Percentiles rank a stretch among this genome's conserved stretches.
Conservation (phyloP, 495 filamentous ascomycete species). For the Xylaria castorea region DNA sequence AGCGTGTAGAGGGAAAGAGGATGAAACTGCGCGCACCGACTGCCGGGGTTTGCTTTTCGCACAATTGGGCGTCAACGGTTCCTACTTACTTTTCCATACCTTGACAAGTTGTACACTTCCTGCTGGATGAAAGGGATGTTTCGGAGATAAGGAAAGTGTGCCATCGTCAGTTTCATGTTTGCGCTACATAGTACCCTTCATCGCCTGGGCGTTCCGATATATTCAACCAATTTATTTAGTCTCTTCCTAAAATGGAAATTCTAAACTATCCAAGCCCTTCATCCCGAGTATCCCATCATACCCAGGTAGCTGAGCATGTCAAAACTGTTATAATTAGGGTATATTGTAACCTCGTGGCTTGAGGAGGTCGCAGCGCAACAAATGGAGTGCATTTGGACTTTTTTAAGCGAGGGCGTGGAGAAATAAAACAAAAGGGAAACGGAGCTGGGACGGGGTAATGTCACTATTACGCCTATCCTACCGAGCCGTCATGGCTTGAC, state of each 20-base stretch:
- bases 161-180: background rate
- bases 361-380: conserved; percentile 4
- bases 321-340: conserved; percentile 3
- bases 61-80: conserved; percentile 20
- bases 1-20: background rate
- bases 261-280: background rate
- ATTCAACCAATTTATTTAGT: background rate
- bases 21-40: background rate
- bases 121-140: background rate
- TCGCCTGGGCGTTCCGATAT: conserved; percentile 22
- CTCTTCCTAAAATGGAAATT: background rate
- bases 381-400: conserved; percentile 8
- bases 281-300: background rate
- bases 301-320: conserved; percentile 6
- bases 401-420: conserved; percentile 23
- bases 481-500: background rate
- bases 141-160: background rate
- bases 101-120: background rate
- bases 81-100: background rate
- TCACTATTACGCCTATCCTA: conserved; percentile 5
- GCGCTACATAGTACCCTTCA: conserved; percentile 10
- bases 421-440: background rate
- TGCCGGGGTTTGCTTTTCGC: background rate
- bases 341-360: conserved; percentile 20
- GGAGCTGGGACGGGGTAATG: conserved; percentile 12